Evolutionary conservation across 108 stramenopile species (phyloP), one percentile per base, ranked within the genome.

Genomic region (Fragilaria crotonensis): DNA sequence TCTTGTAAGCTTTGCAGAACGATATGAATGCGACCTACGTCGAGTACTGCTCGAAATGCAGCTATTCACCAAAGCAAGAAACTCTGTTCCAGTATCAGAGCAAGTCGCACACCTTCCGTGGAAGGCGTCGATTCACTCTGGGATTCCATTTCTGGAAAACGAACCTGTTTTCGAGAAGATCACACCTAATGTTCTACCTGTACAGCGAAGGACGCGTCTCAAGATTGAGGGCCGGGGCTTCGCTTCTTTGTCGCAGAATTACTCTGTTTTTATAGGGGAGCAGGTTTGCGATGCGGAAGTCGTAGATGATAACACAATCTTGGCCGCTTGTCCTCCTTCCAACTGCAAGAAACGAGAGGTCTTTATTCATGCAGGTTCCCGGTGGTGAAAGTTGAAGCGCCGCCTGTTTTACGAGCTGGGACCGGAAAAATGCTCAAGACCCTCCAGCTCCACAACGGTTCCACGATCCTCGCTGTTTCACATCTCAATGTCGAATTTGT

Each of bases 11-110:
- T 56, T 82, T 56, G 80, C 84, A n/a, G 66, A 68, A 25, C 18
- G 64, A 17, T 75, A 66, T 52, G 28, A 71, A 5, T 81, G 82
- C 52, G 90, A 91, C 63, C 9, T 91, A 9, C 68, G 90, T 29
- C 73, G 68, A 53, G 71, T 87, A 17, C 22, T 80, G 51, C 60
- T 75, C 45, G 77, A 80, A 57, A 68, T 91, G 67, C 86, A 91
- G 57, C 54, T 78, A 9, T 77, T 68, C 36, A 50, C 62, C 26
- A 45, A 9, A 5, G 50, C 14, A 20, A 53, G 18, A 11, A 11
- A 30, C 25, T 32, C 1, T 47, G 25, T 25, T 11, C 23, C 23
- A 14, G 26, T 23, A 36, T 5, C 19, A 57, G n/a, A 45, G 9
- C 14, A 47, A 58, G 23, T 2, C 57, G 19, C 20, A 33, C 14